phyloP scores from a whole-genome alignment of 2,329 filamentous ascomycete species.

The Fusarium sp. region DNA sequence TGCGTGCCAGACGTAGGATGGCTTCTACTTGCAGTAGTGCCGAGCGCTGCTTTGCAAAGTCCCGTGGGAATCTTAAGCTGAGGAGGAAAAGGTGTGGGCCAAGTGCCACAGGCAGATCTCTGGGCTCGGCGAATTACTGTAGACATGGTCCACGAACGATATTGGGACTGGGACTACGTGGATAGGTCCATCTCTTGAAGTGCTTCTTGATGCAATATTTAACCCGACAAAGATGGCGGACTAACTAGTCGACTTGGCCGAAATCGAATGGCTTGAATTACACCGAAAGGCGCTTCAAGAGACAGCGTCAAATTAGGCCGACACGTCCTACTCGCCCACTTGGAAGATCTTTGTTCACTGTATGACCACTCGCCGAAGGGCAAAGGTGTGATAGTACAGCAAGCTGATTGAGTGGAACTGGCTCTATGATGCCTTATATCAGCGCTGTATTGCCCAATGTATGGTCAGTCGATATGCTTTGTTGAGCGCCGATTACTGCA shows the following conservation, averaged over 20 bases:
- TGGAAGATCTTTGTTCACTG: no score
- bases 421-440: no score
- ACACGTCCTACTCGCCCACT: no score
- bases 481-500: no score
- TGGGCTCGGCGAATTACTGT: neutral
- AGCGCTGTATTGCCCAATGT: no score
- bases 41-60: neutral
- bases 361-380: no score
- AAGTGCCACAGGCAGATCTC: neutral
- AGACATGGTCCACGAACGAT: neutral
- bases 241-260: neutral
- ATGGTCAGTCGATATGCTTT: no score
- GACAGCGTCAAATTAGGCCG: neutral
- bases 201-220: neutral
- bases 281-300: neutral
- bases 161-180: no score
- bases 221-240: neutral
- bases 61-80: neutral
- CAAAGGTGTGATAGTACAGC: no score
- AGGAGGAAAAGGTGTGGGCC: neutral
- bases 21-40: neutral
- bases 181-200: neutral
- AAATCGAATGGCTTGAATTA: neutral
- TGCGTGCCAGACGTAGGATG: neutral
- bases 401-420: no score